Conservation (phyloP, 331 rosid genomes). For the Acacia pycnantha region DNA sequence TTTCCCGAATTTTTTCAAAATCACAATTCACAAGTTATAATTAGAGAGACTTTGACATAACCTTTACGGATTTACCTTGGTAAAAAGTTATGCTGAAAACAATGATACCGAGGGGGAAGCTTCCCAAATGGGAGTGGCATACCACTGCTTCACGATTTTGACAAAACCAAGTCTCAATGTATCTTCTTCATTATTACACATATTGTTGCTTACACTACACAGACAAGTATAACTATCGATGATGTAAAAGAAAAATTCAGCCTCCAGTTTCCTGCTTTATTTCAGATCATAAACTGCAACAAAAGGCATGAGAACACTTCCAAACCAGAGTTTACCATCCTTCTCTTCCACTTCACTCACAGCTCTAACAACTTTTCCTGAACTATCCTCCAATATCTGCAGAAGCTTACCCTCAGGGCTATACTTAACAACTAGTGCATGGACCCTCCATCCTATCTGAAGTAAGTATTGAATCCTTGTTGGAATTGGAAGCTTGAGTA, state of each 20-base stretch:
- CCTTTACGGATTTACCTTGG: not conserved
- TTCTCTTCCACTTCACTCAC: conserved; percentile 86
- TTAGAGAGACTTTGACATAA: not conserved
- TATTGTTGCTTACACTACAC: not conserved
- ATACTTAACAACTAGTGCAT: conserved; percentile 59
- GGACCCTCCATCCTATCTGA: conserved; percentile 68
- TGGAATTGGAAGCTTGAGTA: conserved; percentile 83
- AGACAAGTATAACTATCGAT: not conserved
- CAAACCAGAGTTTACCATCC: conserved; percentile 89
- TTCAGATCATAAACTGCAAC: conserved; percentile 66
- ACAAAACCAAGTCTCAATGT: not conserved
- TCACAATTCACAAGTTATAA: not conserved
- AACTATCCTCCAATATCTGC: conserved; percentile 78
- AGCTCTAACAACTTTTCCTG: conserved; percentile 86
- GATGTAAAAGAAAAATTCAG: not conserved
- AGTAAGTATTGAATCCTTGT: conserved; percentile 55
- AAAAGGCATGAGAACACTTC: conserved; percentile 92
- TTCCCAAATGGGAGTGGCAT: not conserved
- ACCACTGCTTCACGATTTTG: not conserved
- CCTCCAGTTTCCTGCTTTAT: conserved; percentile 22
- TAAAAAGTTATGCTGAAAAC: not conserved
- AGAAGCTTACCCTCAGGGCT: conserved; percentile 83
- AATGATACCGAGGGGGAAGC: not conserved
- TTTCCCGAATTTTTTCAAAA: not conserved
- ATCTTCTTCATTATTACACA: not conserved